Base-by-base conservation (phyloP, 352 stramenopile genomes). In the Phytophthora rubi region DNA sequence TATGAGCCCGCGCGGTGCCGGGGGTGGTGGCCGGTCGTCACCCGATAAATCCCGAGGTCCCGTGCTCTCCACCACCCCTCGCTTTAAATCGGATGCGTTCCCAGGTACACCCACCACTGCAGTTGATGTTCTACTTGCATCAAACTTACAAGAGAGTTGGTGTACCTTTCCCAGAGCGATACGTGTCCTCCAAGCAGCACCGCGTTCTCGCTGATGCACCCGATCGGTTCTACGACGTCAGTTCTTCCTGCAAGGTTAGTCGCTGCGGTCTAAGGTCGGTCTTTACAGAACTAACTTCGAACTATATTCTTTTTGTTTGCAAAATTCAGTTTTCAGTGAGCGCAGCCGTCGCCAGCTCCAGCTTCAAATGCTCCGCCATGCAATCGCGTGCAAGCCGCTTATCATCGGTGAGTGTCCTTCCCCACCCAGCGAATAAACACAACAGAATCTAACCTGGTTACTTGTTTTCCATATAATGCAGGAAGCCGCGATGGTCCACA, bases 151-250 rank as follows among this genome's bases (percentile, higher is more conserved):
- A 39, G 33, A 39, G 33, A 37, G 30, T 35, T 47, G 60, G 16
- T 49, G 4, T 15, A 54, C 45, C 52, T 15, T 30, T 39, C 21
- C n/a, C 39, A 93, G 83, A 93, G 69, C 81, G 80, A 35, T 91
- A 90, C 52, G 81, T 84, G 16, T 90, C 81, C 7, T 89, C 81
- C 7, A 92, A 90, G 62, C 77, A 91, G 65, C 75, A 90, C 39
- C 73, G 76, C 13, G 67, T 82, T 7, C 72, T 81, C 55, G 79
- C 84, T 26, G 82, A 90, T 59, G 68, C 75, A 4, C 83, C 81
- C 8, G 83, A 91, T 30, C 83, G 83, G 9, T 93, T 91, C 65
- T 93, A 93, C 71, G 83, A 91, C 65, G 83, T 91, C 53, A 93
- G 81, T 55, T 68, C 83, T 26, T 89, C 81, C 0, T 90, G 78